Evolutionary conservation across 169 alveolate species (phyloP).

Genomic region (Plasmodium vinckei): DNA sequence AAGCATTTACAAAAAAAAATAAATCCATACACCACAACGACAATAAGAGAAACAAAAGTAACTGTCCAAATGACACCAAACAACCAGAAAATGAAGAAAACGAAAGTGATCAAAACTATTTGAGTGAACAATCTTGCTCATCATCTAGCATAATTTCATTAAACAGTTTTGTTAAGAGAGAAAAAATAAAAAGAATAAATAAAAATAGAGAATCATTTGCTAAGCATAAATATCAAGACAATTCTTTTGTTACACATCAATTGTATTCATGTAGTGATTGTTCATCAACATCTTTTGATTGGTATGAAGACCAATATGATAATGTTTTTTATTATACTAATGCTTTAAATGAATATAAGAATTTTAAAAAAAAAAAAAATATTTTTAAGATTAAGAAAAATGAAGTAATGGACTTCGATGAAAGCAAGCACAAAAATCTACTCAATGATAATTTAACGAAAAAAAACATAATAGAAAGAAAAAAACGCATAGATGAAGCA

Average conservation of each 20-base stretch:
- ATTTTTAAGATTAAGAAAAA: not conserved
- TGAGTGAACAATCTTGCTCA: constrained; percentile 65
- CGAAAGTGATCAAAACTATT: constrained; percentile 5
- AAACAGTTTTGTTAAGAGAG: constrained; percentile 41
- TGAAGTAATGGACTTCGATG: not conserved
- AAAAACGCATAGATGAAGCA: not conserved
- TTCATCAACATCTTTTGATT: constrained; percentile 64
- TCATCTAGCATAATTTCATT: constrained; percentile 64
- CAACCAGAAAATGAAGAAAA: not conserved
- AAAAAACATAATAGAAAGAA: not conserved
- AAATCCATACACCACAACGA: not conserved
- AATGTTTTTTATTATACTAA: constrained; percentile 43
- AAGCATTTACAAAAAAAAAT: not conserved
- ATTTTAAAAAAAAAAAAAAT: not conserved
- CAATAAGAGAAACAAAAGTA: not conserved
- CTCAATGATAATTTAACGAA: not conserved
- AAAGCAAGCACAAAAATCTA: too few relatives aligned
- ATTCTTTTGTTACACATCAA: constrained; percentile 36
- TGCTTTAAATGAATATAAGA: constrained; percentile 36
- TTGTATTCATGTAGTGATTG: constrained; percentile 66
- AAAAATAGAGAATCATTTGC: constrained; percentile 53
- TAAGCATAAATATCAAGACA: constrained; percentile 61
- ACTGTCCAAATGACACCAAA: not conserved
- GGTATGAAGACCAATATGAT: constrained; percentile 50
- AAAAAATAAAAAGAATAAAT: constrained; percentile 26